Evolutionary conservation across 768 basidiomycete species (phyloP), one percentile per base, ranked within the genome.

Genomic region (Cubamyces sp.): DNA sequence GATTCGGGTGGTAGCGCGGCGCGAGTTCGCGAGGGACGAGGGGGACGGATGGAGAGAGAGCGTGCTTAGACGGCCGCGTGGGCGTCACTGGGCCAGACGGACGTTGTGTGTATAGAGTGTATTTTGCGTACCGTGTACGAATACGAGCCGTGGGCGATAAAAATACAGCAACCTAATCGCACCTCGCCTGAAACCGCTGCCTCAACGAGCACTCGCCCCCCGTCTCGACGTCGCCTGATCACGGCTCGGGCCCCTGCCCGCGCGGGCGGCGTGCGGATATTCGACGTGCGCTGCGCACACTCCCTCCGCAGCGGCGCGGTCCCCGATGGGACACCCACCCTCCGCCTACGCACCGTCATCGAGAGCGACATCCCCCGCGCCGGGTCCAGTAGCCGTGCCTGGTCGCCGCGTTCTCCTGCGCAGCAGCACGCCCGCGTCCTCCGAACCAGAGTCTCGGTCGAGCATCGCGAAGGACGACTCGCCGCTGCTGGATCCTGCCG

Each of bases 1-100:
- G 93, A 61, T 95, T 95, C 69, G 81, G 81, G 7, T 80, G 76
- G 75, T 80, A 73, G 65, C 57, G 47, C 26, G 39, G 30, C 26
- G 39, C 46, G 40, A 42, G 21, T 59, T 45, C 49, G 39, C 58
- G 54, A 48, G 46, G 30, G 51, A 51, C 21, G 34, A 30, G 54
- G 34, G 25, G 26, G 54, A 47, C 63, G 25, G 54, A 60, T 49
- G 58, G 63, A 16, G 54, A 28, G 49, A 62, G 49, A 14, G 61
- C 61, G 61, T 50, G 48, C 61, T 43, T 57, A 62, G 61, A 56
- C 14, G 53, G 52, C 52, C 39, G 60, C 60, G 58, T 48, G 60
- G 34, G 45, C 54, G 54, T 48, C 60, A 34, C 61, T 37, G 34
- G 48, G 42, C 11, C 54, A 25, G 61, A 34, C 49, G 49, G 57